Evolutionary conservation across 2,329 filamentous ascomycete species (phyloP), one percentile per base, ranked within the genome.

Genomic region (Akanthomyces lecanii): DNA sequence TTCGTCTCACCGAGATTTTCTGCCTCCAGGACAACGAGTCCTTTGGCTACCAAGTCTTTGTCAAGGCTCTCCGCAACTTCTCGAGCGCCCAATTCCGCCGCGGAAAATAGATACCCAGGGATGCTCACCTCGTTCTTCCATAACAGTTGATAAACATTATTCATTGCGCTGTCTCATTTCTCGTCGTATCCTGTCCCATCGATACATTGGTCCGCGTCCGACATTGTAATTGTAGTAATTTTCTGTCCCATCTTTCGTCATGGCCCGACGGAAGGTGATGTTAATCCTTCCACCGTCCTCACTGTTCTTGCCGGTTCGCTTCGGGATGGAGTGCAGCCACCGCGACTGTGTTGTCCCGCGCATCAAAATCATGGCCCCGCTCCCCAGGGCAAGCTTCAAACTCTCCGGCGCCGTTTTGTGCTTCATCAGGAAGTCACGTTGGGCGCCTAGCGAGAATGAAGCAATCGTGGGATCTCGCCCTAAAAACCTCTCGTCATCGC

Each of bases 1-100:
- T 98, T 65, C 85, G 95, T 50, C 79, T 99, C 72, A 97, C 93
- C 0, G 95, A 99, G 80, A 97, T 99, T 63, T 97, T 93, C 74
- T 85, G 87, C 70, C 79, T 90, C 14, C 83, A 84, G 63, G 90
- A 93, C 72, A 92, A 92, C 74, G 84, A 89, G 66, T 87, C 87
- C 1, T 93, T 99, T 21, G 92, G 92, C 51, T 99, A 99, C 75
- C 93, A 97, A 72, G 89, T 96, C 36, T 99, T 98, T 75, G 80
- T 98, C 67, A 84, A 89, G 66, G 94, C 89, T 1, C 78, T 99
- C 69, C 89, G 91, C 74, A 91, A 89, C 70, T 99, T 86, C 77
- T 89, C 92, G 11, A 88, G 87, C 67, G 94, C 93, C 4, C 90
- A 97, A 75, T 96, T 98, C 84, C 86, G 93, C 63, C 86, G 93